Evolutionary conservation across 176 grass and related monocot species (phyloP).

Genomic region (Oryza nivara): DNA sequence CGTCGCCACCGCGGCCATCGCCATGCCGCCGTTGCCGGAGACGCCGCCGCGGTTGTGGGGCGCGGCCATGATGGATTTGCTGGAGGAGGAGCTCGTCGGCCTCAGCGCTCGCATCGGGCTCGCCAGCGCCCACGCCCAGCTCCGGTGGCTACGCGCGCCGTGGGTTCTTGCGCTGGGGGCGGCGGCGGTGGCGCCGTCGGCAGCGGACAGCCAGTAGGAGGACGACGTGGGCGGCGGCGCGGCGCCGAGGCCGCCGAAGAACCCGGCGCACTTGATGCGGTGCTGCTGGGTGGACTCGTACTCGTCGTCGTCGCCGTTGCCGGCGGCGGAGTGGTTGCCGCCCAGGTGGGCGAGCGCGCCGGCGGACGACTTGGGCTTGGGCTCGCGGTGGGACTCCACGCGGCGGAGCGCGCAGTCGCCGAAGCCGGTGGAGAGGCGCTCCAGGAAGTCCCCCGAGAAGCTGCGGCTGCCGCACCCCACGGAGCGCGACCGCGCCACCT

Average conservation of each 20-base stretch:
- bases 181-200: slow-evolving; percentile 38
- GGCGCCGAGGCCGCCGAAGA: slow-evolving; percentile 74
- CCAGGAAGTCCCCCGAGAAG: slow-evolving; percentile 92
- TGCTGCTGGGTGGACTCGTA: slow-evolving; percentile 47
- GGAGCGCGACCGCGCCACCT: slow-evolving; percentile 88
- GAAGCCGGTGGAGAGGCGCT: slow-evolving; percentile 90
- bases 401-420: slow-evolving; percentile 92
- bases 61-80: slow-evolving; percentile 62
- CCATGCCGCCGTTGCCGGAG: slow-evolving; percentile 19
- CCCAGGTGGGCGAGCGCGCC: slow-evolving; percentile 39
- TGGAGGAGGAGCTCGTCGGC: slow-evolving; percentile 61
- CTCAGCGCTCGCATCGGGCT: slow-evolving; percentile 89
- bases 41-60: slow-evolving; percentile 20
- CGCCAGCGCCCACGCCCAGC: slow-evolving; percentile 88
- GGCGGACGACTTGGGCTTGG: slow-evolving; percentile 54
- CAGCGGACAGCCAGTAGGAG: slow-evolving; percentile 76
- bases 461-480: slow-evolving; percentile 92
- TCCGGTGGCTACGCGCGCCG: slow-evolving; percentile 49
- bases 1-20: slow-evolving; percentile 4
- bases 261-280: slow-evolving; percentile 74
- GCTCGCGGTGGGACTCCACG: slow-evolving; percentile 89
- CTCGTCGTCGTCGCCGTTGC: slow-evolving; percentile 34
- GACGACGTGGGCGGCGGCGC: slow-evolving; percentile 33
- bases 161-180: neutral
- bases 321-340: slow-evolving; percentile 24